phyloP scores from a whole-genome alignment of 1,284 basidiomycete genomes.

The Earliella scabrosa region DNA sequence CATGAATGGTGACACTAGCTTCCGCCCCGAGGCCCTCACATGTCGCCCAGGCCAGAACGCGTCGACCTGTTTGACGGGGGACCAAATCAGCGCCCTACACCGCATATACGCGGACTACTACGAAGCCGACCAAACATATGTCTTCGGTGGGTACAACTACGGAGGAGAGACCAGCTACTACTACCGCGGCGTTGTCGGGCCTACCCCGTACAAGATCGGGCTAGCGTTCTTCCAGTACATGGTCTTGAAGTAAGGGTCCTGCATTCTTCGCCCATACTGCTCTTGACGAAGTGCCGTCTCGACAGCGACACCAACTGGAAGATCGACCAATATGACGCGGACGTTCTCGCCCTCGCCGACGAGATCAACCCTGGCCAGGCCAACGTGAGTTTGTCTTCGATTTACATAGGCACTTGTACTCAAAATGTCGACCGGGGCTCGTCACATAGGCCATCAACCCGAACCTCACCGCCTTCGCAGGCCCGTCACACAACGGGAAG shows the following conservation, averaged over 20 bases:
- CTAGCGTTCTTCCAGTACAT: slow-evolving; percentile 25
- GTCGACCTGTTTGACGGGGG: slow-evolving; percentile 35
- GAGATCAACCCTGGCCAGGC: slow-evolving; percentile 26
- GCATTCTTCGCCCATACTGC: neutral
- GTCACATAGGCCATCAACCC: slow-evolving; percentile 26
- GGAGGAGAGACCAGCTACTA: slow-evolving; percentile 37
- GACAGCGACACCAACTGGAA: slow-evolving; percentile 28
- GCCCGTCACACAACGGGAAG: slow-evolving; percentile 31
- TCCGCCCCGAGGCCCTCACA: slow-evolving; percentile 35
- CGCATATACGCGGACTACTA: slow-evolving; percentile 37
- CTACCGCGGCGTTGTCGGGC: slow-evolving; percentile 31
- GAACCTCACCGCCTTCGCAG: slow-evolving; percentile 35
- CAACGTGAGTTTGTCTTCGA: slow-evolving; percentile 16
- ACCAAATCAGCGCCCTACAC: slow-evolving; percentile 38
- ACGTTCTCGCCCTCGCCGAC: slow-evolving; percentile 22
- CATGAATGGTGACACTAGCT: slow-evolving; percentile 22
- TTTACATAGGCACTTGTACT: too few species aligned
- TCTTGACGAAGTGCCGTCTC: neutral
- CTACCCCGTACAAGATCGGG: slow-evolving; percentile 21
- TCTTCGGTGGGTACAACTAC: slow-evolving; percentile 31
- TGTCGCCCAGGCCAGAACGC: slow-evolving; percentile 32
- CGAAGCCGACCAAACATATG: slow-evolving; percentile 31
- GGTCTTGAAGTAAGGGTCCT: slow-evolving; percentile 24
- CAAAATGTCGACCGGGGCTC: neutral
- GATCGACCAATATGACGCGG: slow-evolving; percentile 25